Evolutionary conservation across 2,329 filamentous ascomycete genomes (phyloP).

Genomic region (Penicillium sp.): DNA sequence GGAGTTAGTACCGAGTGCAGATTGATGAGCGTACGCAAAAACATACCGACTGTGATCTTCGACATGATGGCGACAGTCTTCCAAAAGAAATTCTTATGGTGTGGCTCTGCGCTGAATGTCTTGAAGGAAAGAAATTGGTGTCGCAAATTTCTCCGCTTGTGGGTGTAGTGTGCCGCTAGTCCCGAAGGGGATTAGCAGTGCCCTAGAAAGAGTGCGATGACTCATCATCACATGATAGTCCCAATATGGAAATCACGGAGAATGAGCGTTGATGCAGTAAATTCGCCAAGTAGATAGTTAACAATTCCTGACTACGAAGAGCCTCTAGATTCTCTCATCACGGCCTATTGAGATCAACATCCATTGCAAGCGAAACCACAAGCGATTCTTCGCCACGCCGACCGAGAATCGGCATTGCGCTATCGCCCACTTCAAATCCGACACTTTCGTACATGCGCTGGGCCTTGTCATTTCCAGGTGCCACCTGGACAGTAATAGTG

Average conservation of each 20-base stretch:
- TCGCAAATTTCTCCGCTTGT: conserved; percentile 41
- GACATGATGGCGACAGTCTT: conserved; percentile 70
- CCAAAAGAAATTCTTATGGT: conserved; percentile 82
- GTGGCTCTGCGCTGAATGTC: conserved; percentile 55
- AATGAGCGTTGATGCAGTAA: too few relatives aligned
- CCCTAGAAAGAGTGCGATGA: conserved; percentile 19
- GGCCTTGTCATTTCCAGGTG: background rate
- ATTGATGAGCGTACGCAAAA: background rate
- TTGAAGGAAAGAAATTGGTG: conserved; percentile 29
- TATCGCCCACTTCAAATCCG: conserved; percentile 20
- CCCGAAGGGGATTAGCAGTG: conserved; percentile 29
- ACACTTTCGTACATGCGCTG: conserved; percentile 21
- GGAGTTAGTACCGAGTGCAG: conserved; percentile 15
- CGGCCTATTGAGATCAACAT: background rate
- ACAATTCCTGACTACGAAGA: too few relatives aligned
- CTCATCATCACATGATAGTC: conserved; percentile 11
- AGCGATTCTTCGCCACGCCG: background rate
- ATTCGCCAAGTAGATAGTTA: too few relatives aligned
- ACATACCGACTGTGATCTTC: conserved; percentile 58
- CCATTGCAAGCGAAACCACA: conserved; percentile 7
- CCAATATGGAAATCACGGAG: too few relatives aligned
- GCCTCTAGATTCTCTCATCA: too few relatives aligned
- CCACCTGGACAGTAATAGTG: conserved; percentile 20
- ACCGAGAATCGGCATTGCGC: conserved; percentile 7
- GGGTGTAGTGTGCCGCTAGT: conserved; percentile 31